Percentiles rank a stretch among this genome's conserved stretches.
Evolutionary conservation across 1,284 basidiomycete genomes (phyloP).

Genomic region (Cerrena zonata): DNA sequence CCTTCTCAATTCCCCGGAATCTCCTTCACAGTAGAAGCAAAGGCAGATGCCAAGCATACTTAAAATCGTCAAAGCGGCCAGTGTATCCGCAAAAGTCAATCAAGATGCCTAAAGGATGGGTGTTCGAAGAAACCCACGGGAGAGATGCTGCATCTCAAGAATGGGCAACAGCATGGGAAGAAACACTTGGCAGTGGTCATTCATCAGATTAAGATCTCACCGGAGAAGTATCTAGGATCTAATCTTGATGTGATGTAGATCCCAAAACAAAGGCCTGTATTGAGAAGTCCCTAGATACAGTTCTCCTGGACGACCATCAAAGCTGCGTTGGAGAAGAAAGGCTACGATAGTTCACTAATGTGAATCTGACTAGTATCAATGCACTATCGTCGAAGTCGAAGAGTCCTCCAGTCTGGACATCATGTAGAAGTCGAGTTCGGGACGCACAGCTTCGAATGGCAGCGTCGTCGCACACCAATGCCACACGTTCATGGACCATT

Average conservation of each 20-base stretch:
- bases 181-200: slow-evolving; percentile 74
- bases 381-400: slow-evolving; percentile 2
- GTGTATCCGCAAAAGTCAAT: slow-evolving; percentile 94
- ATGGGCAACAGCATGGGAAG: slow-evolving; percentile 30
- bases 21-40: slow-evolving; percentile 83
- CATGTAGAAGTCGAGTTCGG: no score
- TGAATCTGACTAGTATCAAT: slow-evolving; percentile 19
- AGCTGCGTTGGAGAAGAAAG: slow-evolving; percentile 77
- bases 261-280: slow-evolving; percentile 91
- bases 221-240: neutral
- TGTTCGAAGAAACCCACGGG: slow-evolving; percentile 52
- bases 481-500: no score
- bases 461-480: no score
- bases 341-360: slow-evolving; percentile 75
- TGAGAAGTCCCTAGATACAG: slow-evolving; percentile 67
- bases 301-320: slow-evolving; percentile 97
- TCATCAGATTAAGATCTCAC: slow-evolving; percentile 62
- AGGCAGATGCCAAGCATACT: slow-evolving; percentile 92
- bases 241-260: slow-evolving; percentile 44
- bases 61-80: slow-evolving; percentile 96
- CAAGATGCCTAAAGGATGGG: slow-evolving; percentile 87
- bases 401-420: slow-evolving; percentile 1
- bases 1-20: slow-evolving; percentile 77
- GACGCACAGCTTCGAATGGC: no score
- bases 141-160: slow-evolving; percentile 7